These are phyloP conservation scores for Tremella yokohamensis DNA, from an alignment of 768 basidiomycete species.

Conservation along the genomic window DNA sequence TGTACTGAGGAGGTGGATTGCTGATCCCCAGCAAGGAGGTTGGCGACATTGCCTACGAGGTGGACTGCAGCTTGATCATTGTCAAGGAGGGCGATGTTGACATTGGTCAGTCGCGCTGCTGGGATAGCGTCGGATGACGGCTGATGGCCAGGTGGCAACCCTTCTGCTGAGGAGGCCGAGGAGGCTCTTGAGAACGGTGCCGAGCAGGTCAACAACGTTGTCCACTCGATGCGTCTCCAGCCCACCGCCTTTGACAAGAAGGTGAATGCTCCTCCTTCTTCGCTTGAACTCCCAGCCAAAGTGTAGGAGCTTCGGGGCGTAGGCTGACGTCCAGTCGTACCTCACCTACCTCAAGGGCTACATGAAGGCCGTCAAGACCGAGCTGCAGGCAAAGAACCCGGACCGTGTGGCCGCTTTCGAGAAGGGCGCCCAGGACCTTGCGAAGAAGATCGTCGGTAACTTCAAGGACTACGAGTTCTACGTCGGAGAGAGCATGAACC, in stretches of 20 bases:
- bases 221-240: conserved; percentile 85
- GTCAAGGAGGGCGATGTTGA: conserved; percentile 78
- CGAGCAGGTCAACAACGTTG: conserved; percentile 79
- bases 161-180: conserved; percentile 79
- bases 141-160: conserved; percentile 71
- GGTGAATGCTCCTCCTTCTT: conserved; percentile 24
- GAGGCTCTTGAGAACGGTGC: conserved; percentile 78
- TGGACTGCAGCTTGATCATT: conserved; percentile 70
- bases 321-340: conserved; percentile 54
- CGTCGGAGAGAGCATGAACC: conserved; percentile 57
- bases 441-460: conserved; percentile 82
- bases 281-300: neutral
- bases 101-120: conserved; percentile 63
- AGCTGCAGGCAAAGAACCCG: conserved; percentile 59
- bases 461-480: conserved; percentile 92
- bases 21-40: conserved; percentile 56
- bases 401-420: conserved; percentile 73
- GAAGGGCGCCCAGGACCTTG: conserved; percentile 68
- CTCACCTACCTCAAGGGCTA: conserved; percentile 83
- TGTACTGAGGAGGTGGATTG: too few species aligned
- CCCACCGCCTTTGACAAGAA: conserved; percentile 84
- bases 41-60: conserved; percentile 77
- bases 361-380: conserved; percentile 83
- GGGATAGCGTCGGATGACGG: neutral
- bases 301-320: neutral